phyloP scores from a whole-genome alignment of 2,329 filamentous ascomycete genomes.

The Ustulina deusta region DNA sequence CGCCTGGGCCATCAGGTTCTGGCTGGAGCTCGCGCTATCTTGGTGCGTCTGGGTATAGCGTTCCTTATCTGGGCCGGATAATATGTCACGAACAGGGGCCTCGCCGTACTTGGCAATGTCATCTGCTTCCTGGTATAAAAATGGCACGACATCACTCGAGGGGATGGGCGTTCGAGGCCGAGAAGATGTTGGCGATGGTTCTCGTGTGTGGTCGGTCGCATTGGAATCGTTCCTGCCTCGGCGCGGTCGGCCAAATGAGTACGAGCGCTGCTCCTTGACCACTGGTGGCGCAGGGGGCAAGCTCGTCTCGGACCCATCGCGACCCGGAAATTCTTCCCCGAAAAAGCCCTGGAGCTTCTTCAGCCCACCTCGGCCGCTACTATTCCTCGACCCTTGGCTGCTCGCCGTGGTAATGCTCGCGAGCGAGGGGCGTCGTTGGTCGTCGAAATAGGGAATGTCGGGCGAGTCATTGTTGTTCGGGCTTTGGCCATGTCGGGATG shows the following conservation, averaged over 20 bases:
- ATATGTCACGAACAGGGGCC: constrained; percentile 77
- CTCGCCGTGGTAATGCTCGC: constrained; percentile 88
- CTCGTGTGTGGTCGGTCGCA: constrained; percentile 75
- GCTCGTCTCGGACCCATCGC: constrained; percentile 80
- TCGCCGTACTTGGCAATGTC: constrained; percentile 83
- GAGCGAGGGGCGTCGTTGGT: constrained; percentile 86
- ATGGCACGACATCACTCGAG: constrained; percentile 95
- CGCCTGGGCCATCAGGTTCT: constrained; percentile 66
- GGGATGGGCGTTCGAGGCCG: constrained; percentile 87
- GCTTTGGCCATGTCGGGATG: constrained; percentile 41
- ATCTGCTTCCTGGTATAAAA: constrained; percentile 89
- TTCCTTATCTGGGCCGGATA: constrained; percentile 76
- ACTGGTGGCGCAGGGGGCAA: constrained; percentile 62
- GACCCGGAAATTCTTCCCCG: constrained; percentile 84
- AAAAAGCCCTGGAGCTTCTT: constrained; percentile 93
- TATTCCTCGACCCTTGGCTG: constrained; percentile 83
- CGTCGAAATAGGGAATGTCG: constrained; percentile 70
- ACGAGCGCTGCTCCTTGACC: constrained; percentile 70
- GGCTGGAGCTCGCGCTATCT: constrained; percentile 58
- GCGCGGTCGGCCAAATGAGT: constrained; percentile 71
- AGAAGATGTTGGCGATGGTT: constrained; percentile 80
- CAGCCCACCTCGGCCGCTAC: constrained; percentile 75
- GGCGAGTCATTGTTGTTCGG: constrained; percentile 69
- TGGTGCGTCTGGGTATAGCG: constrained; percentile 68
- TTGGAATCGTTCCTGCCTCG: constrained; percentile 86